Evolutionary conservation across 768 basidiomycete species (phyloP), one percentile per base, ranked within the genome.

Genomic region (Auriscalpium microsporum): DNA sequence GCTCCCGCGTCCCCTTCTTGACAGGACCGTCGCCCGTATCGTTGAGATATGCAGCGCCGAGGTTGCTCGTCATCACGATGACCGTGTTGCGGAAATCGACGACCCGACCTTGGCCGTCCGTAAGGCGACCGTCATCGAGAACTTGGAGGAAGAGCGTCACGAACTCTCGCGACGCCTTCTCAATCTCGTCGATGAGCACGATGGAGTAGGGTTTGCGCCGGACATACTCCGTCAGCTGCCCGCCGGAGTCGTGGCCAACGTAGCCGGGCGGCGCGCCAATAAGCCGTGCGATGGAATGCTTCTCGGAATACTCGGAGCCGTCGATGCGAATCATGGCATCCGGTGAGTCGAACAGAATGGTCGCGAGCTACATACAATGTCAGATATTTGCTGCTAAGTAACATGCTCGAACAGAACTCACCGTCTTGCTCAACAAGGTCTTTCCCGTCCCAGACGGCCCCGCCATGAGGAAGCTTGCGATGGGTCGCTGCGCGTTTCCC

Each of bases 271-370:
- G 89, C n/a, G 80, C 74, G 45, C 80, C 80, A 52, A 88, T 82
- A 48, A 88, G 74, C 38, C 86, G 76, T n/a, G 84, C 76, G 54
- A 89, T 79, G 7, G 84, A 78, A 61, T 89, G 87, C 65, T 80
- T 82, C 58, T 91, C 91, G 16, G 91, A 93, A 71, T 97, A 95
- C 66, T 97, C 93, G 17, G 89, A 89, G 62, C 86, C 90, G 64
- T 97, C 94, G 63, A 96, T 82, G 51, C 92, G 84, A 62, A 94
- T 90, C 86, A 95, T 87, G 16, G 90, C 90, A 61, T 93, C 85
- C 9, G 88, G 82, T 8, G 90, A 92, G 70, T 94, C 90, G 66
- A 97, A 98, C 13, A 98, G 75, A 48, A 94, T 70, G 3, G 80
- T 82, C 0, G 95, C 95, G 55, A 99, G 86, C 87, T 90, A 45